Base-by-base conservation (phyloP, 371 early-diverging fungal genomes). In the Syncephalastrum sp. region DNA sequence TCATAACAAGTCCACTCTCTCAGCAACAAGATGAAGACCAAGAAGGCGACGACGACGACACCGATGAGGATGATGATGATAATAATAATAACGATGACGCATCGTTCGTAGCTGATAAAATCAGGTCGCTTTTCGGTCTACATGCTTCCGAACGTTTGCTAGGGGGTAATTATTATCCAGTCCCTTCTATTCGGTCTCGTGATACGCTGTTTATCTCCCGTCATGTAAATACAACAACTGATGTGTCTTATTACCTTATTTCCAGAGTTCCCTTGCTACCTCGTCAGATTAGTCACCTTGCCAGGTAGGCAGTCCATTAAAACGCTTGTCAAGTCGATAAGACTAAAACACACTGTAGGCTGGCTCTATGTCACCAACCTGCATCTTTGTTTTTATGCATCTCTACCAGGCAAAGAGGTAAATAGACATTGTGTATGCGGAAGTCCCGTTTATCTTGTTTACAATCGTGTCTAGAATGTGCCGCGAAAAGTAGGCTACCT, bases 241-340 rank as follows among this genome's bases (percentile, higher is more conserved):
- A 33, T 33, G 8, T 33, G 8, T 33, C 38, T 10, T 33, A 10
- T 12, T 10, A 16, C 21, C 6, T 17, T 13, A 46, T 5, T 16
- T 21, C 23, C 66, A 88, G 91, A 88, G 57, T 89, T 79, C 69
- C 71, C 88, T 14, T 91, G 90, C 59, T 88, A 83, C 72, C 64
- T 91, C 8, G 72, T 87, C n/a, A 65, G 83, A 3, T 70, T 84
- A 14, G 85, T 90, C 1, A 71, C 88, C 42, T 61, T 89, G 27
- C 84, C 83, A n/a, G 92, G 38, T 33, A 33, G 12, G 10, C 2
- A 33, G 10, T 0, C 38, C 38, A 33, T 12, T 10, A 10, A 2
- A 10, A 12, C 10, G 10, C 38, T 29, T 29, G 4, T 29, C 12
- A 10, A 33, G 8, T 3, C 38, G 2, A 10, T 33, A 33, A 33